phyloP scores from a whole-genome alignment of 2,329 filamentous ascomycete genomes.

The Colletotrichum zoysiae region DNA sequence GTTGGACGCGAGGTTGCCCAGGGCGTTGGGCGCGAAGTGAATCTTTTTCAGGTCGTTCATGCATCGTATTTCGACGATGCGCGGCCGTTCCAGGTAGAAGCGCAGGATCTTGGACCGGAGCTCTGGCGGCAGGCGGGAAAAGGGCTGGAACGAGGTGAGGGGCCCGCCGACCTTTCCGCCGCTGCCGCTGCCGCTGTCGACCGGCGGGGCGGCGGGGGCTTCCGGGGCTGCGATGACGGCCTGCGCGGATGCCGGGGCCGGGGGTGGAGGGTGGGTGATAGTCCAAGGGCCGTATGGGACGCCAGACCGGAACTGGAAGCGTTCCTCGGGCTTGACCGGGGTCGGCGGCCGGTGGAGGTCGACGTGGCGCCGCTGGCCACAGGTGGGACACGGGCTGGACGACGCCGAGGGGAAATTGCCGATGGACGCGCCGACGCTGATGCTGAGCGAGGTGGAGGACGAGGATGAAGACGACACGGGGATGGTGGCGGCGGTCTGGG shows the following conservation, averaged over 20 bases:
- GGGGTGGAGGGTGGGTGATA: conserved; percentile 27
- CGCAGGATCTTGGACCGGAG: conserved; percentile 63
- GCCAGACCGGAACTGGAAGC: conserved; percentile 38
- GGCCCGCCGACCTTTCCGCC: not conserved
- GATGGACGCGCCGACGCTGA: conserved; percentile 36
- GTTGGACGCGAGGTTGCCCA: conserved; percentile 39
- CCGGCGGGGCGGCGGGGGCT: not conserved
- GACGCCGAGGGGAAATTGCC: conserved; percentile 28
- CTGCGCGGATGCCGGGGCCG: not conserved
- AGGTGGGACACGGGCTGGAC: conserved; percentile 36
- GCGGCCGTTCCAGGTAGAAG: conserved; percentile 56
- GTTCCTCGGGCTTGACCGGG: conserved; percentile 38
- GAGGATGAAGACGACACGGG: conserved; percentile 31
- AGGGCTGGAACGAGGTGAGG: conserved; percentile 47
- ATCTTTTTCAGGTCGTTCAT: conserved; percentile 44
- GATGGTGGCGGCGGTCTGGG: conserved; percentile 34
- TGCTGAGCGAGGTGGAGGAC: conserved; percentile 36
- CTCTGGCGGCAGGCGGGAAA: conserved; percentile 59
- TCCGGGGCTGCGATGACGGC: not conserved
- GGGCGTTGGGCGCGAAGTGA: conserved; percentile 34
- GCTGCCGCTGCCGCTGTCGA: not conserved
- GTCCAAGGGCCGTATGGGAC: conserved; percentile 38
- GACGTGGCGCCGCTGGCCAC: conserved; percentile 36
- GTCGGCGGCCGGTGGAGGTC: conserved; percentile 38
- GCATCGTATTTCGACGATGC: conserved; percentile 60